These are phyloP conservation scores for Starmera amethionina DNA, from an alignment of 805 yeast genomes.

Conservation along the genomic window DNA sequence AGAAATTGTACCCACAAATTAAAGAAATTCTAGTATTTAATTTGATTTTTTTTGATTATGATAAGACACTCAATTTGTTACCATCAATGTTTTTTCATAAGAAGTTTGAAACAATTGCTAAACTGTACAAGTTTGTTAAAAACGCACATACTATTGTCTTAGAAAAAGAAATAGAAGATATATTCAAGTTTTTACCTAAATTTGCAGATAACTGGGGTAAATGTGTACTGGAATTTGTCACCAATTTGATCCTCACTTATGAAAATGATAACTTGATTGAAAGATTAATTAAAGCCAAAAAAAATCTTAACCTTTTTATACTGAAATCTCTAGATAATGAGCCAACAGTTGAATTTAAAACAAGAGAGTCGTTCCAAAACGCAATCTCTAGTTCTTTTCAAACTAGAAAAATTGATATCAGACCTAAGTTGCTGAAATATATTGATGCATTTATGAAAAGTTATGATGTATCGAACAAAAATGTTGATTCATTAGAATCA, in stretches of 20 bases:
- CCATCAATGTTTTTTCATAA: constrained; percentile 7
- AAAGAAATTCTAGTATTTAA: constrained; percentile 1
- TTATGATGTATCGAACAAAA: not conserved
- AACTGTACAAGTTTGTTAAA: constrained; percentile 8
- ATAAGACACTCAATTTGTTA: not conserved
- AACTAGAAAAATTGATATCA: constrained; percentile 2
- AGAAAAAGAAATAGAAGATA: too few species aligned
- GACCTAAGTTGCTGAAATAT: constrained; percentile 7
- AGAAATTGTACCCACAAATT: not conserved
- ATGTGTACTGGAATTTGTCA: constrained; percentile 6
- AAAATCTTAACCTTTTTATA: constrained; percentile 5
- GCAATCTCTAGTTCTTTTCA: constrained; percentile 3
- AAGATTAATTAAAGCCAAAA: constrained; percentile 9
- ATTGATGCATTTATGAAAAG: constrained; percentile 13
- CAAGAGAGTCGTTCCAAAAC: constrained; percentile 12
- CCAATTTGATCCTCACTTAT: not conserved
- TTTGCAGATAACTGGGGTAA: constrained; percentile 7
- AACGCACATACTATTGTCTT: not conserved
- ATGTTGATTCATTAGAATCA: not conserved
- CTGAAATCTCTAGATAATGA: constrained; percentile 4
- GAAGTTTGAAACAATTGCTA: constrained; percentile 1
- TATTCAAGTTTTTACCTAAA: not conserved
- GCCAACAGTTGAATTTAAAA: constrained; percentile 8
- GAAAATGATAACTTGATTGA: constrained; percentile 6
- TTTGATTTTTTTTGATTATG: constrained; percentile 5